Evolutionary conservation across 768 basidiomycete species (phyloP).

Genomic region (Cystobasidium onofrii): DNA sequence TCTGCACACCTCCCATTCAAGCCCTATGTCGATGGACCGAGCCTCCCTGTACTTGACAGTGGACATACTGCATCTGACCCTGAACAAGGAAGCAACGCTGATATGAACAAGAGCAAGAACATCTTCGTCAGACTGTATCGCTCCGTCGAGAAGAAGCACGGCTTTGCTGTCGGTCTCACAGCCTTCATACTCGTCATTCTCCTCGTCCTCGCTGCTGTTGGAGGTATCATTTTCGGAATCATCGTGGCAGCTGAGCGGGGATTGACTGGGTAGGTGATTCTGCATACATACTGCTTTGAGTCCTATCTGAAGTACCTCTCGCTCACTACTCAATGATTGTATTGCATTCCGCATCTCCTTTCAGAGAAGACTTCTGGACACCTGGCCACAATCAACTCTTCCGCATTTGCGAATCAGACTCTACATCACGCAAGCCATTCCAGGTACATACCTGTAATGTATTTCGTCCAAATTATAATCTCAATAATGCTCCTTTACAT

Average conservation of each 20-base stretch:
- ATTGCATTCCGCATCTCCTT: neutral
- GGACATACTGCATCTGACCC: no score
- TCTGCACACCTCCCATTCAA: no score
- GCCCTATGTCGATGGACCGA: no score
- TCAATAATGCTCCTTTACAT: constrained; percentile 18
- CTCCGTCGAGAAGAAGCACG: neutral
- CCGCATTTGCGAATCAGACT: constrained; percentile 23
- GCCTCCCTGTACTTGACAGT: neutral
- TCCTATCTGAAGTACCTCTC: no score
- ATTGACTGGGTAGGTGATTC: constrained; percentile 13
- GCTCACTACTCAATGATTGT: no score
- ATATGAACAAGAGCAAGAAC: no score
- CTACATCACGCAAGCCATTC: neutral
- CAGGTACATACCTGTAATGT: constrained; percentile 30
- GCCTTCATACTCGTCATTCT: constrained; percentile 1
- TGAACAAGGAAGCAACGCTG: no score
- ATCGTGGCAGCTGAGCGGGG: constrained; percentile 7
- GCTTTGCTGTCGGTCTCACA: neutral
- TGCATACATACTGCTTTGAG: no score
- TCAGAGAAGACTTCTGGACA: constrained; percentile 2
- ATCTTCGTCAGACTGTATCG: neutral
- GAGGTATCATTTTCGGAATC: constrained; percentile 11
- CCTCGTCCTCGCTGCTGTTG: neutral
- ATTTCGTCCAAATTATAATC: neutral
- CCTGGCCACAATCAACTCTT: constrained; percentile 16